Evolutionary conservation across 257 asterid species (phyloP).

Genomic region (Forsythia viridissima): DNA sequence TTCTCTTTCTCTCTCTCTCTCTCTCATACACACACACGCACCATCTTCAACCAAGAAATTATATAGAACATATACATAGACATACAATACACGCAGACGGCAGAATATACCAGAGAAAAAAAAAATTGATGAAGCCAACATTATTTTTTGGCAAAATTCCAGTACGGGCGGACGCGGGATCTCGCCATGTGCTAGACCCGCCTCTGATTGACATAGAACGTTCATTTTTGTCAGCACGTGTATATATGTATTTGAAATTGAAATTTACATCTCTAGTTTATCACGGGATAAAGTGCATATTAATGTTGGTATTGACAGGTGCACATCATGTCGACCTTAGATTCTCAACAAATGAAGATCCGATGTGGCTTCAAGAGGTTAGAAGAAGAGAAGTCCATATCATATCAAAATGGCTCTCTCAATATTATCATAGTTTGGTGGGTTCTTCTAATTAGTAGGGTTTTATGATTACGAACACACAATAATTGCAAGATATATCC

Average conservation of each 20-base stretch:
- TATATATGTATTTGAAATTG: not conserved
- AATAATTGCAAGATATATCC: not conserved
- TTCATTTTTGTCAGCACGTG: no score
- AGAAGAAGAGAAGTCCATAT: constrained; percentile 57
- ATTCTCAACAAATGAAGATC: constrained; percentile 75
- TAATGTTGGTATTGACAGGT: constrained; percentile 35
- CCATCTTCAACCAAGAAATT: no score
- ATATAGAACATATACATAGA: no score
- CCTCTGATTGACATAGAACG: no score
- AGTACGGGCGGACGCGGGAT: no score
- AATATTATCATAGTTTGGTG: constrained; percentile 45
- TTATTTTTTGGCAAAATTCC: no score
- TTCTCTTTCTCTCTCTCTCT: no score
- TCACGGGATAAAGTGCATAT: not conserved
- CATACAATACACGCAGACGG: no score
- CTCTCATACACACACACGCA: no score
- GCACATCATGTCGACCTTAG: constrained; percentile 93
- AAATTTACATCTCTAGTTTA: not conserved
- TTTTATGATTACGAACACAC: not conserved
- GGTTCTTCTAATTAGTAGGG: constrained; percentile 21
- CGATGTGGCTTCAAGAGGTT: constrained; percentile 69
- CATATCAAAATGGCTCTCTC: constrained; percentile 59
- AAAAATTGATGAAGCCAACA: no score
- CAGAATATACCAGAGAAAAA: no score
- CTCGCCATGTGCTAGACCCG: no score